These are phyloP conservation scores for Vigna reflexopilosa DNA, from an alignment of 306 rosid species.

Conservation along the genomic window DNA sequence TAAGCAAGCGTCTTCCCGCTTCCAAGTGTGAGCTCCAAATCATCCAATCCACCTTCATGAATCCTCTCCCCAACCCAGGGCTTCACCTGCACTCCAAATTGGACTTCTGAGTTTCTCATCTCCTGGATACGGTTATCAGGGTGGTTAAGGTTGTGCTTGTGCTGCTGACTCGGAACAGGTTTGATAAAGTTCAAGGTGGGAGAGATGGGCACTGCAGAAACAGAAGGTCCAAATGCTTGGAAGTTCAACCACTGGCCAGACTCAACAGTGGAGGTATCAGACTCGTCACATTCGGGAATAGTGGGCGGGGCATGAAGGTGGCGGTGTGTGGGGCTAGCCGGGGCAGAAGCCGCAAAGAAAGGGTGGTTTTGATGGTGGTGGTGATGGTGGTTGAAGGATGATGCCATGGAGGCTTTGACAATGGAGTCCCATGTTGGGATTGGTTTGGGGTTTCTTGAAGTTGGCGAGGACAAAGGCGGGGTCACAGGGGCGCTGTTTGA, in stretches of 20 bases:
- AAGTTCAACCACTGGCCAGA: conserved; percentile 81
- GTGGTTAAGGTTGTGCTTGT: conserved; percentile 11
- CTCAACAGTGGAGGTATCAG: conserved; percentile 85
- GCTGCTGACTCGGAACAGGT: conserved; percentile 50
- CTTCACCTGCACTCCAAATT: conserved; percentile 72
- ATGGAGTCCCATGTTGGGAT: conserved; percentile 89
- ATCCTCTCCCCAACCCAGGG: conserved; percentile 97
- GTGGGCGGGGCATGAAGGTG: conserved; percentile 75
- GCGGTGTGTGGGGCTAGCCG: conserved; percentile 88
- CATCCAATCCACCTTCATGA: conserved; percentile 90
- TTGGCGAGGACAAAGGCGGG: conserved; percentile 88
- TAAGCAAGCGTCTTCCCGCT: conserved; percentile 62
- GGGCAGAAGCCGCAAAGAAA: conserved; percentile 89
- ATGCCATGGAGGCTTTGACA: conserved; percentile 71
- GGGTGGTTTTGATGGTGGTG: conserved; percentile 51
- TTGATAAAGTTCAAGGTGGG: conserved; percentile 77
- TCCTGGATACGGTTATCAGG: conserved; percentile 51
- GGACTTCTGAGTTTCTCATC: conserved; percentile 61
- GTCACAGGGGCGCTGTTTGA: conserved; percentile 96
- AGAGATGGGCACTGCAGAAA: conserved; percentile 63
- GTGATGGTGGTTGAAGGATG: conserved; percentile 49
- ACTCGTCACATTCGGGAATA: conserved; percentile 88
- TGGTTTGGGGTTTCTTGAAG: conserved; percentile 75
- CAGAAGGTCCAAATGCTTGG: conserved; percentile 59
- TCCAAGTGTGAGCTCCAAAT: conserved; percentile 95